Conservation (phyloP, 768 basidiomycete species). For the Chlorophyllum brunneum region DNA sequence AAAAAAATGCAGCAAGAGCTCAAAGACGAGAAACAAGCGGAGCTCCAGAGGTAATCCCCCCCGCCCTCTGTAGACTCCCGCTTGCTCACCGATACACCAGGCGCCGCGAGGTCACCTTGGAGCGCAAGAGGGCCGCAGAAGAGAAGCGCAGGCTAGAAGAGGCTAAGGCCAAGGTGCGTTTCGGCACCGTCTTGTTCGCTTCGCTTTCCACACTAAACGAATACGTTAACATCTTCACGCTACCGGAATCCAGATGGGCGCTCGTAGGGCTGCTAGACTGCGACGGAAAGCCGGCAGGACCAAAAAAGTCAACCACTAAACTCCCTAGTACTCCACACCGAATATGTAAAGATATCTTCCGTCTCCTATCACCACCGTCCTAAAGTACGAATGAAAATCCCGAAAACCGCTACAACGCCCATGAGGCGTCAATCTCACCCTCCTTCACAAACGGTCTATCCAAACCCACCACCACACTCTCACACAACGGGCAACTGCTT, state of each 20-base stretch:
- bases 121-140: conserved; percentile 69
- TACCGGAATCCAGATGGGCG: conserved; percentile 62
- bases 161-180: conserved; percentile 54
- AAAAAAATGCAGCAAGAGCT: conserved; percentile 73
- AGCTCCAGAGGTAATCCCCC: conserved; percentile 49
- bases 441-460: conserved; percentile 84
- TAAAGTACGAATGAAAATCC: conserved; percentile 14
- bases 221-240: background rate
- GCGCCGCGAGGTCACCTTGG: conserved; percentile 61
- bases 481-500: conserved; percentile 90
- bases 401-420: conserved; percentile 52
- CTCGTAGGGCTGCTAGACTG: conserved; percentile 68
- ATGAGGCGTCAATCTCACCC: conserved; percentile 75
- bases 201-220: background rate
- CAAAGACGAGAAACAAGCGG: conserved; percentile 72
- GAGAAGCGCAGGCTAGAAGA: conserved; percentile 68
- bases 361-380: background rate
- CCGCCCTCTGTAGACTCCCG: background rate
- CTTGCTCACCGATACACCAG: conserved; percentile 30
- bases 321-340: conserved; percentile 12
- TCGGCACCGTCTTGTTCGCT: conserved; percentile 9
- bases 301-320: conserved; percentile 77
- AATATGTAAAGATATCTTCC: conserved; percentile 12
- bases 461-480: conserved; percentile 79
- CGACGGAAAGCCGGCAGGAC: conserved; percentile 70